Evolutionary conservation across 2,329 filamentous ascomycete genomes (phyloP).

Genomic region (Aureobasidium sp.): DNA sequence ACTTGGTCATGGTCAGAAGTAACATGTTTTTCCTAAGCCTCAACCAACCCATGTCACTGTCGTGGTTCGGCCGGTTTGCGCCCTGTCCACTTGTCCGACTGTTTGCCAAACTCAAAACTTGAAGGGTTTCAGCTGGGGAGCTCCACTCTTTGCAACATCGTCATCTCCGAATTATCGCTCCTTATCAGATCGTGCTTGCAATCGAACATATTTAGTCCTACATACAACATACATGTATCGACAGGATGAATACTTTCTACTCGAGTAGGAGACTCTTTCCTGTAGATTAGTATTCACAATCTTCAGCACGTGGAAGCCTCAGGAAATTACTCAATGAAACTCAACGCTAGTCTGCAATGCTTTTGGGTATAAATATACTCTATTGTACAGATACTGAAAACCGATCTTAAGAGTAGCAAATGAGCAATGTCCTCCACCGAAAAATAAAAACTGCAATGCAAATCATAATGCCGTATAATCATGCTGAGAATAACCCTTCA

Average conservation of each 20-base stretch:
- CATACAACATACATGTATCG: too few species aligned
- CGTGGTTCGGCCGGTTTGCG: not conserved
- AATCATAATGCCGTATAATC: slow-evolving; percentile 3
- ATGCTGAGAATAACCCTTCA: not conserved
- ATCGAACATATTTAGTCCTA: too few species aligned
- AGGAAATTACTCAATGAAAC: not conserved
- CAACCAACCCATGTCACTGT: not conserved
- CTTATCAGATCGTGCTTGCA: not conserved
- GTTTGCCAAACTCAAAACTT: not conserved
- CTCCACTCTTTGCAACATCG: not conserved
- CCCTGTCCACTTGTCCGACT: not conserved
- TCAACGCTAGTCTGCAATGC: not conserved
- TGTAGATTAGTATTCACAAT: not conserved
- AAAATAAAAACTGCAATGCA: not conserved
- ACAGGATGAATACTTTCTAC: too few species aligned
- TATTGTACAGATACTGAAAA: not conserved
- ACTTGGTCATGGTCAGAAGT: not conserved
- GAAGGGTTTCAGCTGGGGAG: not conserved
- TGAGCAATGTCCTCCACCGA: not conserved
- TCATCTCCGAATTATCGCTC: not conserved
- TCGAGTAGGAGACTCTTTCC: not conserved
- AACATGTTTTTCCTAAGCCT: not conserved
- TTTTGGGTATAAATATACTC: slow-evolving; percentile 4
- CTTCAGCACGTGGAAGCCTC: not conserved
- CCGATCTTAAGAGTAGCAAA: not conserved